Conservation (phyloP, 305 asterid species). For the Fraxinus ornus region DNA sequence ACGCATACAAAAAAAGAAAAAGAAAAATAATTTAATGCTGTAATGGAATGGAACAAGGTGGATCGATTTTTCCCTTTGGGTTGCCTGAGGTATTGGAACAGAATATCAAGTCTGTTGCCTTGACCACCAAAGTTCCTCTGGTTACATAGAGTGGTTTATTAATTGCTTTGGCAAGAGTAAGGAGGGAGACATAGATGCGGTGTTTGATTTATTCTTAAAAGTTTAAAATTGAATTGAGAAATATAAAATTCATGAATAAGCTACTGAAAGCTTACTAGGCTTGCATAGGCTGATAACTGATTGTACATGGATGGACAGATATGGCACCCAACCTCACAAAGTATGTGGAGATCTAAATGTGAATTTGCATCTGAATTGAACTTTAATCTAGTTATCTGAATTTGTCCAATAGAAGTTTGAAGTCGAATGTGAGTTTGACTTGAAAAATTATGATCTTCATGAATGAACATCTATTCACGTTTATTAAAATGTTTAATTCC, state of each 20-base stretch:
- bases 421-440: not conserved
- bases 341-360: not conserved
- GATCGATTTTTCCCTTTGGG: not conserved
- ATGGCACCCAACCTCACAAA: not conserved
- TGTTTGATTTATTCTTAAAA: not conserved
- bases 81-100: not conserved
- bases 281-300: not conserved
- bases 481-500: not conserved
- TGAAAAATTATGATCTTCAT: not conserved
- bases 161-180: not conserved
- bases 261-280: not conserved
- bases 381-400: not conserved
- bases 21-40: not conserved
- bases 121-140: not conserved
- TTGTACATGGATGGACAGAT: not conserved
- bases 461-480: not conserved
- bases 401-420: not conserved
- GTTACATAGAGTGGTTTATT: not conserved
- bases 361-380: not conserved
- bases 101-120: not conserved
- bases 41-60: not conserved
- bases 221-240: not conserved
- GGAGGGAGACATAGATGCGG: not conserved
- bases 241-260: not conserved
- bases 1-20: too few species aligned